These are phyloP conservation scores for Didymella lethalis DNA, from an alignment of 2,329 filamentous ascomycete species.

Conservation along the genomic window DNA sequence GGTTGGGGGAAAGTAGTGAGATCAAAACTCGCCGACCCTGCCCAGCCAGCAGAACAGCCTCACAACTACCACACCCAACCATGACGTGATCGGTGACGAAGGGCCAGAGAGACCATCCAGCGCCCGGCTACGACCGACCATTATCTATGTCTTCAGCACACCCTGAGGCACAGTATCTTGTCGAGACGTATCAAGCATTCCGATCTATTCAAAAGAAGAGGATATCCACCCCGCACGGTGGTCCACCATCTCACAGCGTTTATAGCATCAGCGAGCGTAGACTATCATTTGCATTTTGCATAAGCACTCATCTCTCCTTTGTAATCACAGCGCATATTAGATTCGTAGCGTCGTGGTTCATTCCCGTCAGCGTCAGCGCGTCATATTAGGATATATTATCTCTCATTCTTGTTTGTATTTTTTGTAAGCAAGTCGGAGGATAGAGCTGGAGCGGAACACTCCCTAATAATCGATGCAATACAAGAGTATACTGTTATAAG, in stretches of 20 bases:
- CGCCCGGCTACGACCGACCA: slow-evolving; percentile 2
- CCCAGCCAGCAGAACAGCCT: slow-evolving; percentile 6
- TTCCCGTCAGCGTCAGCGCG: not conserved
- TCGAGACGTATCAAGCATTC: slow-evolving; percentile 1
- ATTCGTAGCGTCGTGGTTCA: not conserved
- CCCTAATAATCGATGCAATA: not conserved
- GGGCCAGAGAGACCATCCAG: not conserved
- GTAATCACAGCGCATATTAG: slow-evolving; percentile 20
- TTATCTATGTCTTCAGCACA: not conserved
- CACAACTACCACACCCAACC: not conserved
- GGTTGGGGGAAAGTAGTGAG: slow-evolving; percentile 23
- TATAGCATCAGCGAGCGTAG: slow-evolving; percentile 20
- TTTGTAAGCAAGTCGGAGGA: not conserved
- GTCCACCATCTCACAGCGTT: slow-evolving; percentile 3
- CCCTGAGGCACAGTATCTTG: not conserved
- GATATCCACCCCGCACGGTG: not conserved
- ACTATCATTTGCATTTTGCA: slow-evolving; percentile 18
- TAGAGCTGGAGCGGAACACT: not conserved
- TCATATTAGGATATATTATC: not conserved
- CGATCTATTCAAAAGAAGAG: not conserved
- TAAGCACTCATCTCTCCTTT: slow-evolving; percentile 16
- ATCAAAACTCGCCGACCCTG: not conserved
- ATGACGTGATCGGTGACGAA: slow-evolving; percentile 5
- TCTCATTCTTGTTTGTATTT: not conserved
- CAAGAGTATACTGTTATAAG: not conserved